Evolutionary conservation across 495 filamentous ascomycete species (phyloP).

Genomic region (Penicillium ucsense): DNA sequence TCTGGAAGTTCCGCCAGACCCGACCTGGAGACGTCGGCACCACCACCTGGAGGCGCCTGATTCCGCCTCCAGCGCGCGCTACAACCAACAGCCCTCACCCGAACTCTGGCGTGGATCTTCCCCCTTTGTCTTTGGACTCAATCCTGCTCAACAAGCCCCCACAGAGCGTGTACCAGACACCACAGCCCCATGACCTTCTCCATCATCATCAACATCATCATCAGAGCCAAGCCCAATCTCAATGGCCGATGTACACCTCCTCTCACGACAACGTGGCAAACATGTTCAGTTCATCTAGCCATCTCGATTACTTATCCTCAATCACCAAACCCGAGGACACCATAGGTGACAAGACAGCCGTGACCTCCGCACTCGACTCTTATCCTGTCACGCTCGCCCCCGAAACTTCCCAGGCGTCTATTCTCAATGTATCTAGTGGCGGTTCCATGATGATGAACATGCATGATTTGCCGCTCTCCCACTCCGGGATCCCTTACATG

Average conservation of each 20-base stretch:
- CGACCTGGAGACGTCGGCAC: slow-evolving; percentile 35
- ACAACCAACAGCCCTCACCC: slow-evolving; percentile 30
- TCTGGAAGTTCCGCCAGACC: slow-evolving; percentile 46
- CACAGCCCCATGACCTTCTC: slow-evolving; percentile 22
- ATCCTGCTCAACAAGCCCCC: slow-evolving; percentile 28
- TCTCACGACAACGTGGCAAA: slow-evolving; percentile 29
- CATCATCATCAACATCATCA: slow-evolving; percentile 11
- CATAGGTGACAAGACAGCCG: slow-evolving; percentile 30
- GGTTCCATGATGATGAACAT: slow-evolving; percentile 31
- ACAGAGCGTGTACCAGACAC: slow-evolving; percentile 25
- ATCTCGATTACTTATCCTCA: slow-evolving; percentile 28
- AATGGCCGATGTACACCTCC: slow-evolving; percentile 31
- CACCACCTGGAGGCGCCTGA: slow-evolving; percentile 44
- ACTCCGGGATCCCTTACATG: slow-evolving; percentile 27
- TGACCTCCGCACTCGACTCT: slow-evolving; percentile 33
- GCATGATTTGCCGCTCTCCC: slow-evolving; percentile 32
- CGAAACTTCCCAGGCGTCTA: slow-evolving; percentile 25
- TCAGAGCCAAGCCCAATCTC: slow-evolving; percentile 19
- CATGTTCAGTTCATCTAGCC: slow-evolving; percentile 25
- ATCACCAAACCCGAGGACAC: slow-evolving; percentile 32
- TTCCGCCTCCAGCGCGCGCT: slow-evolving; percentile 31
- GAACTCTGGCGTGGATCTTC: slow-evolving; percentile 27
- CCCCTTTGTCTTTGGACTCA: slow-evolving; percentile 31
- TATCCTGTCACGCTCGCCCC: slow-evolving; percentile 25
- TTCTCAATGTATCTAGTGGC: slow-evolving; percentile 20